phyloP scores from a whole-genome alignment of 176 grass and related monocot species.

The Hyparrhenia diplandra region DNA sequence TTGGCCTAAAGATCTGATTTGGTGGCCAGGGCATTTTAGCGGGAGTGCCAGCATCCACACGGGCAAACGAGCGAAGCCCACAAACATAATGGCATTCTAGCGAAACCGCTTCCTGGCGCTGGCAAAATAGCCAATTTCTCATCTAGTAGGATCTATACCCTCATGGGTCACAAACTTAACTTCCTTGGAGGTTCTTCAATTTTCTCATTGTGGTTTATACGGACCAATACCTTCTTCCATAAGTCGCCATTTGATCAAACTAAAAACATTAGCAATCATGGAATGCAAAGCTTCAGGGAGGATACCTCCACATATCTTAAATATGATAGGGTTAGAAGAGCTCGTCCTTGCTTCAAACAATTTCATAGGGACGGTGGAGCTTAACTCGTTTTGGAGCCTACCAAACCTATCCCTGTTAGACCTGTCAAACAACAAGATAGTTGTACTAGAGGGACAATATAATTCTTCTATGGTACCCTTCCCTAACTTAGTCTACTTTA shows the following conservation, averaged over 20 bases:
- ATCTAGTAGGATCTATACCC: neutral
- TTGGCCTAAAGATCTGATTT: too few relatives aligned
- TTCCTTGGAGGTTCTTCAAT: neutral
- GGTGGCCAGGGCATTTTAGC: too few relatives aligned
- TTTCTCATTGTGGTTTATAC: slow-evolving; percentile 17
- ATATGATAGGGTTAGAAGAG: too few relatives aligned
- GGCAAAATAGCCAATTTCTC: too few relatives aligned
- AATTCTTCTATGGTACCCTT: slow-evolving; percentile 6
- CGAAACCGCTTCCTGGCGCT: too few relatives aligned
- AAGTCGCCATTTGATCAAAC: slow-evolving; percentile 24
- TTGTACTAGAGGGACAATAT: slow-evolving; percentile 21
- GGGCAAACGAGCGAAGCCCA: too few relatives aligned
- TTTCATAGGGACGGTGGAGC: slow-evolving; percentile 20
- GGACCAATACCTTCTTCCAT: slow-evolving; percentile 32
- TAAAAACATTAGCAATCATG: slow-evolving; percentile 12
- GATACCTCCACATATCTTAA: neutral
- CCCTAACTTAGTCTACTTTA: slow-evolving; percentile 8
- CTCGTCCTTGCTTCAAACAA: neutral
- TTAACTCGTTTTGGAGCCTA: slow-evolving; percentile 28
- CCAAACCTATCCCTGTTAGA: slow-evolving; percentile 35
- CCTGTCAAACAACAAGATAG: neutral
- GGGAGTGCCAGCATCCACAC: too few relatives aligned
- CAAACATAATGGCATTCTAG: too few relatives aligned
- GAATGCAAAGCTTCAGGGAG: neutral
- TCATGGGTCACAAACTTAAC: slow-evolving; percentile 1